phyloP scores from a whole-genome alignment of 257 asterid species.

The Apocynum venetum region DNA sequence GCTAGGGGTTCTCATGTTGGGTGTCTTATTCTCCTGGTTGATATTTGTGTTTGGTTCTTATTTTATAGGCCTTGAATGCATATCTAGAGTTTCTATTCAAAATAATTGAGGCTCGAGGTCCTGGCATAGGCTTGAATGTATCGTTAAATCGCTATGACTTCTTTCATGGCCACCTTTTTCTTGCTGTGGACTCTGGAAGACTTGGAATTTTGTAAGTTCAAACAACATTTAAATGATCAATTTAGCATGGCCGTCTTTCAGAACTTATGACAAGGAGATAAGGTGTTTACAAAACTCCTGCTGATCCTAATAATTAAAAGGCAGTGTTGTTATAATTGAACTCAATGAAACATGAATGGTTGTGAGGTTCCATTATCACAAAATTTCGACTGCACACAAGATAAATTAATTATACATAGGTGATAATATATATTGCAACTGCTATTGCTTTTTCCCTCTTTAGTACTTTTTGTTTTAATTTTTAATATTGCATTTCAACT shows the following conservation, averaged over 20 bases:
- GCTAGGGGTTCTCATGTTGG: neutral
- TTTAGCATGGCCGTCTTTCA: neutral
- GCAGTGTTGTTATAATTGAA: neutral
- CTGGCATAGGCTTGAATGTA: conserved; percentile 69
- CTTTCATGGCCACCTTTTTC: conserved; percentile 88
- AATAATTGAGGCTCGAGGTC: conserved; percentile 67
- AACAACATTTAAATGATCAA: neutral
- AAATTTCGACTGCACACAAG: neutral
- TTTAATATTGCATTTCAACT: neutral
- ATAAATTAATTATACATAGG: too few relatives aligned
- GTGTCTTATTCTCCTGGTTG: conserved; percentile 9
- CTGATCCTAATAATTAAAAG: neutral
- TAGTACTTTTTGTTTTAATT: too few relatives aligned
- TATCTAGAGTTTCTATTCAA: conserved; percentile 60
- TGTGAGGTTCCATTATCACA: neutral
- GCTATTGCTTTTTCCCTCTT: neutral
- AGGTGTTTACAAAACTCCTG: neutral
- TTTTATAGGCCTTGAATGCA: conserved; percentile 78
- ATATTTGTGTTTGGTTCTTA: conserved; percentile 18
- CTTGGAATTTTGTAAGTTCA: conserved; percentile 91
- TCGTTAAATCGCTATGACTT: conserved; percentile 82
- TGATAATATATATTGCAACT: neutral
- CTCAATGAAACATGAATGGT: neutral
- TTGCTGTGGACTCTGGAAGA: conserved; percentile 71
- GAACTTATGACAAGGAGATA: neutral